Conservation (phyloP, 1,284 basidiomycete genomes). For the Malassezia nana region DNA sequence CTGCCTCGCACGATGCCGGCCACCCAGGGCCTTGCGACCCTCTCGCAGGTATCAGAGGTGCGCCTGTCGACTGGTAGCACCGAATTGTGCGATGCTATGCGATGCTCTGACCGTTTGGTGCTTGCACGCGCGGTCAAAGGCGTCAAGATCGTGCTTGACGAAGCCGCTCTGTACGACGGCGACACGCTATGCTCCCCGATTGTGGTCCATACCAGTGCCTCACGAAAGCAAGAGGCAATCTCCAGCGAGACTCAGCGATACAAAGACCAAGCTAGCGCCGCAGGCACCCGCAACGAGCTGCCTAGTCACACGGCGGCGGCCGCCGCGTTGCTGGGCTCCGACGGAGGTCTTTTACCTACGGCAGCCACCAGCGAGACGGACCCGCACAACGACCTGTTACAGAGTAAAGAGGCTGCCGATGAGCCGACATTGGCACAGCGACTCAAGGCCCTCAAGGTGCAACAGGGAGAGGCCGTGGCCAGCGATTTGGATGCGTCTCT, state of each 20-base stretch:
- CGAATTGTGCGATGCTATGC: conserved; percentile 25
- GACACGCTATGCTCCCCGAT: conserved; percentile 17
- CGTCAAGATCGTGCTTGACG: conserved; percentile 35
- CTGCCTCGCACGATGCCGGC: conserved; percentile 29
- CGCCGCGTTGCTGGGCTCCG: conserved; percentile 13
- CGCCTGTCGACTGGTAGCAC: neutral
- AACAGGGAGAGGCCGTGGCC: conserved; percentile 16
- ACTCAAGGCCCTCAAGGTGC: conserved; percentile 26
- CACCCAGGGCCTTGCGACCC: conserved; percentile 17
- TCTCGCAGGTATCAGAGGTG: conserved; percentile 19
- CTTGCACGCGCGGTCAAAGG: conserved; percentile 33
- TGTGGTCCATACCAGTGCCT: neutral
- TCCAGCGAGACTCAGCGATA: conserved; percentile 25
- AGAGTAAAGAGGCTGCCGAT: conserved; percentile 19
- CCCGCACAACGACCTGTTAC: conserved; percentile 15
- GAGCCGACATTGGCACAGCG: conserved; percentile 36
- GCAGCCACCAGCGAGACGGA: conserved; percentile 1
- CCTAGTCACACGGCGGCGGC: conserved; percentile 11
- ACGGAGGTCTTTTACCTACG: conserved; percentile 12
- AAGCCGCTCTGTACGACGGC: conserved; percentile 22
- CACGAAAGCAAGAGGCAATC: neutral
- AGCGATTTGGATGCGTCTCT: conserved; percentile 4
- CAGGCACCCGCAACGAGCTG: conserved; percentile 17
- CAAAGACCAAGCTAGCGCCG: conserved; percentile 21
- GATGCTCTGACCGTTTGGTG: conserved; percentile 20